A percentile compares a stretch with the other conserved stretches of the same genome.
phyloP scores from a whole-genome alignment of 371 early-diverging fungal genomes.

The Lichtheimia corymbifera region DNA sequence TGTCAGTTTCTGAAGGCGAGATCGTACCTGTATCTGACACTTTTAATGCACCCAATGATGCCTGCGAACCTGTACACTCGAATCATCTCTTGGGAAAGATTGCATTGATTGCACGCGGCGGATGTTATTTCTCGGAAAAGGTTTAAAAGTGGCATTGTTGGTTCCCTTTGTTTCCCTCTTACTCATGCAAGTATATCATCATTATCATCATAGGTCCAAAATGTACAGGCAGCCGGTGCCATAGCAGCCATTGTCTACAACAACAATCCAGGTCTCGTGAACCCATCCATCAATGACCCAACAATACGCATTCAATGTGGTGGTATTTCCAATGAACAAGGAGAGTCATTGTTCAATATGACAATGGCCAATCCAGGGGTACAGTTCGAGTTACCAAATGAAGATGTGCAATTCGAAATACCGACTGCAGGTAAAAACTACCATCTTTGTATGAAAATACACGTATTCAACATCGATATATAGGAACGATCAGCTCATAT shows the following conservation, averaged over 20 bases:
- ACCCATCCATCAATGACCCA: constrained; percentile 24
- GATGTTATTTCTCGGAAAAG: constrained; percentile 52
- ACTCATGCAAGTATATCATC: neutral
- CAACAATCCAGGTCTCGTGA: constrained; percentile 33
- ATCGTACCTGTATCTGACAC: constrained; percentile 24
- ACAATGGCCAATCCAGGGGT: constrained; percentile 4
- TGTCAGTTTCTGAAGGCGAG: constrained; percentile 12
- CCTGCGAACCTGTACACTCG: constrained; percentile 36
- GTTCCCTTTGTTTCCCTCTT: too few species aligned
- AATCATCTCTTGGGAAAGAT: constrained; percentile 49
- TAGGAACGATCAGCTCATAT: constrained; percentile 37
- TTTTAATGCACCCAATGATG: constrained; percentile 36
- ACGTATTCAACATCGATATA: too few species aligned
- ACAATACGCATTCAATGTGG: constrained; percentile 37
- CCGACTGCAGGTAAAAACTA: constrained; percentile 32
- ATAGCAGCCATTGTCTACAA: constrained; percentile 57
- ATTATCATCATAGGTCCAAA: constrained; percentile 28
- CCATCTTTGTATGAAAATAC: too few species aligned
- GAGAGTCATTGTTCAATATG: constrained; percentile 24
- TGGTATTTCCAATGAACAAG: constrained; percentile 43
- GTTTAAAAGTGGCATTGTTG: constrained; percentile 7
- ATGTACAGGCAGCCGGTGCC: constrained; percentile 66
- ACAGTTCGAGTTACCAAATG: constrained; percentile 18
- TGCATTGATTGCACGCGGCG: constrained; percentile 62
- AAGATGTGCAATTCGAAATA: constrained; percentile 25